phyloP scores from a whole-genome alignment of 1,284 basidiomycete species.

The Sporisorium reilianum region DNA sequence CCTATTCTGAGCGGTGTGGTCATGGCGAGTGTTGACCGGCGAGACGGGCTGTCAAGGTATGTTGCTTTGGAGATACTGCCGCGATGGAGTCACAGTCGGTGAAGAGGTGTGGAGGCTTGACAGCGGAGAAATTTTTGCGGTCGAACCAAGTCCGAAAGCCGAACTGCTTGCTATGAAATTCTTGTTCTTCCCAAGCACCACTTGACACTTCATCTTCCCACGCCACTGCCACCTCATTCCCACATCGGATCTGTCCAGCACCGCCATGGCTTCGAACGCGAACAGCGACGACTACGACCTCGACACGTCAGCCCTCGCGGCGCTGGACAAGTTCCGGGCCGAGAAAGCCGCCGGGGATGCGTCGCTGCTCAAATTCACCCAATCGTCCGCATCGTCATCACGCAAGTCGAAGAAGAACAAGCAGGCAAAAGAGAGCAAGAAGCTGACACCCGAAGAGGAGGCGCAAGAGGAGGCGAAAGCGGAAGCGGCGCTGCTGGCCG shows the following conservation, averaged over 20 bases:
- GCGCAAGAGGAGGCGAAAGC: slow-evolving; percentile 38
- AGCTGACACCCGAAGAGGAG: slow-evolving; percentile 25
- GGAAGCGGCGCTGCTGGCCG: slow-evolving; percentile 56
- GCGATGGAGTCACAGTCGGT: no score
- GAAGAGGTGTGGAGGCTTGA: background rate
- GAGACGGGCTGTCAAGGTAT: no score
- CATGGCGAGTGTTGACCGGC: no score
- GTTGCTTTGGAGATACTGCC: no score
- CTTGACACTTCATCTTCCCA: background rate
- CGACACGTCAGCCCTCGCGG: slow-evolving; percentile 64
- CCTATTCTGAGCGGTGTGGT: background rate
- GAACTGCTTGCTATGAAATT: background rate
- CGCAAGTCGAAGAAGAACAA: slow-evolving; percentile 20
- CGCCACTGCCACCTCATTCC: background rate
- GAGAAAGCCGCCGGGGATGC: slow-evolving; percentile 62
- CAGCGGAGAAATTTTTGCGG: background rate
- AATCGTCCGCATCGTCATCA: slow-evolving; percentile 20
- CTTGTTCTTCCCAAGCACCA: background rate
- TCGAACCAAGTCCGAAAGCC: slow-evolving; percentile 15
- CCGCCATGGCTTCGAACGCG: background rate
- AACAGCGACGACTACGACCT: slow-evolving; percentile 32
- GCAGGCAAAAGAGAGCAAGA: slow-evolving; percentile 18
- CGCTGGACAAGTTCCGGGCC: slow-evolving; percentile 60
- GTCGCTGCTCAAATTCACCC: slow-evolving; percentile 44
- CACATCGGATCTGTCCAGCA: background rate